phyloP scores from a whole-genome alignment of 169 alveolate genomes.

The Theileria luwenshuni region DNA sequence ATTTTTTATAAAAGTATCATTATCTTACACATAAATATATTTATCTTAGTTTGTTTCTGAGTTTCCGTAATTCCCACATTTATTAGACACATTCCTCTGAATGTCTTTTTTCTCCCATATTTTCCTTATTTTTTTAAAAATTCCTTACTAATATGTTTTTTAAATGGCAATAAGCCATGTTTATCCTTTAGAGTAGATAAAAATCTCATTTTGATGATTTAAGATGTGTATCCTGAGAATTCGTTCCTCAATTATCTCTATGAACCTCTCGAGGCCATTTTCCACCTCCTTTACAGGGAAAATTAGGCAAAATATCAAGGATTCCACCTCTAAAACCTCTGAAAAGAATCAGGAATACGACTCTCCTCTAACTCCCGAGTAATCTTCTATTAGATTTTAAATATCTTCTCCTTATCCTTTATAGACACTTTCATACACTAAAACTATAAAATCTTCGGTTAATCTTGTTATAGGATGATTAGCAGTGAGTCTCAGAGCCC shows the following conservation, averaged over 20 bases:
- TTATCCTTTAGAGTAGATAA: too few relatives aligned
- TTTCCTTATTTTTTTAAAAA: not conserved
- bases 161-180: too few relatives aligned
- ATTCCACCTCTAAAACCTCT: conserved; percentile 8
- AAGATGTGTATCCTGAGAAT: not conserved
- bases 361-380: conserved; percentile 58
- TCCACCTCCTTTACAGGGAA: not conserved
- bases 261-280: not conserved
- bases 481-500: not conserved
- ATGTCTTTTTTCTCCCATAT: not conserved
- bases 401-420: not conserved
- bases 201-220: too few relatives aligned
- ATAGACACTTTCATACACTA: too few relatives aligned
- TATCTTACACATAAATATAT: not conserved
- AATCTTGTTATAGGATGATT: not conserved
- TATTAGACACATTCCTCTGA: not conserved
- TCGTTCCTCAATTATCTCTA: not conserved
- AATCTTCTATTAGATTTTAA: not conserved
- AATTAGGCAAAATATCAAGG: not conserved
- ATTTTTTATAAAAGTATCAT: not conserved
- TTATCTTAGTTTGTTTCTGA: too few relatives aligned
- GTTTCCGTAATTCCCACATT: not conserved
- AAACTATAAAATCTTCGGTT: too few relatives aligned
- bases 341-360: conserved; percentile 29
- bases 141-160: too few relatives aligned